These are phyloP conservation scores for Neurospora sp. DNA, from an alignment of 495 filamentous ascomycete genomes.

Conservation along the genomic window DNA sequence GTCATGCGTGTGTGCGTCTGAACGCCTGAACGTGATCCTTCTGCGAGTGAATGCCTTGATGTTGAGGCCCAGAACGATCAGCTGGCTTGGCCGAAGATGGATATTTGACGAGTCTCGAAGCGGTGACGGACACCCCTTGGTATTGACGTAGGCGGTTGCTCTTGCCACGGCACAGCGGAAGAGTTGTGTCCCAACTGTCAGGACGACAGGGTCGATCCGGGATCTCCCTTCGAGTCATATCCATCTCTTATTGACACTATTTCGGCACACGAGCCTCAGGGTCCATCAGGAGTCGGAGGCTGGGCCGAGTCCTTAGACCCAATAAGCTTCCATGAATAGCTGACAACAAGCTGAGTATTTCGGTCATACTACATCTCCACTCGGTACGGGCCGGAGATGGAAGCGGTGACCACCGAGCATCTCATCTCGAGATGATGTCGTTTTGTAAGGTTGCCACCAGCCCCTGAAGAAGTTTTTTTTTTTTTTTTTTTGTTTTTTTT, in stretches of 20 bases:
- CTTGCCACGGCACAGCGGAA: not conserved
- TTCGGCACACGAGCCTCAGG: not conserved
- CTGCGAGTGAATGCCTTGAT: not conserved
- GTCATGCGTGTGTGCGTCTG: not conserved
- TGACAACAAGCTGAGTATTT: not conserved
- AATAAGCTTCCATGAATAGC: not conserved
- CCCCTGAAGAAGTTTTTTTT: not conserved
- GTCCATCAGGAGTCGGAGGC: not conserved
- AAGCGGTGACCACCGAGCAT: not conserved
- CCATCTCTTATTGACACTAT: not conserved
- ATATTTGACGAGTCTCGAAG: not conserved
- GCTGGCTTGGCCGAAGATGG: not conserved
- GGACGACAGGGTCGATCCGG: not conserved
- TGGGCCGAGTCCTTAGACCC: not conserved
- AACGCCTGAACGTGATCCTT: not conserved
- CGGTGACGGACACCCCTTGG: not conserved
- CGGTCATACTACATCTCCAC: not conserved
- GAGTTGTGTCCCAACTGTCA: not conserved
- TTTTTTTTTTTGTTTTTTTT: not conserved
- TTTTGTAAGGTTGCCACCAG: not conserved
- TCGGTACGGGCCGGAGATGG: not conserved
- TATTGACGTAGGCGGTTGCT: not conserved
- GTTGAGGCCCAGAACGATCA: not conserved
- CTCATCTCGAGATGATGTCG: not conserved
- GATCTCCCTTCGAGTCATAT: not conserved